Conservation (phyloP, 306 rosid genomes). For the Erythrophleum fordii region DNA sequence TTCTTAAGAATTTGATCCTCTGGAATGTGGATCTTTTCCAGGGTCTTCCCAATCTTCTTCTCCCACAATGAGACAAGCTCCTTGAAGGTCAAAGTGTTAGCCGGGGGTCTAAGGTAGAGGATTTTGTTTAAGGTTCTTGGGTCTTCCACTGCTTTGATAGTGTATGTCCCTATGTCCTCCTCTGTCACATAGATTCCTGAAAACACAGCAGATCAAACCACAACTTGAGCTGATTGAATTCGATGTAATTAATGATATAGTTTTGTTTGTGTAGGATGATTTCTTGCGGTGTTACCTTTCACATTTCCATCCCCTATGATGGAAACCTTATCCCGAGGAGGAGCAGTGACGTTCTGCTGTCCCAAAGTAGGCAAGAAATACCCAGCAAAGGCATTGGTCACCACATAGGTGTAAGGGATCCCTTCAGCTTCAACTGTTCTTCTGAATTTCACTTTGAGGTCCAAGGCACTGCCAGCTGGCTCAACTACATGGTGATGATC, state of each 20-base stretch:
- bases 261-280: background rate
- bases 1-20: constrained; percentile 38
- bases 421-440: constrained; percentile 32
- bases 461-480: constrained; percentile 8
- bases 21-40: background rate
- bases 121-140: constrained; percentile 33
- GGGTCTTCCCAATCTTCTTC: constrained; percentile 32
- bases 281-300: constrained; percentile 6
- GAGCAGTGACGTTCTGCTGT: background rate
- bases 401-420: constrained; percentile 19
- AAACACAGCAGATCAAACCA: background rate
- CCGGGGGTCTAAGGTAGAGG: constrained; percentile 19
- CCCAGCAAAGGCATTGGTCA: background rate
- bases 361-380: constrained; percentile 7
- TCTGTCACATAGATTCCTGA: constrained; percentile 13
- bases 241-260: background rate
- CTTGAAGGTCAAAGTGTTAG: constrained; percentile 17
- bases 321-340: constrained; percentile 20
- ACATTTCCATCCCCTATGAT: constrained; percentile 30
- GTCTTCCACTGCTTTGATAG: constrained; percentile 31
- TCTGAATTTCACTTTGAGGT: background rate
- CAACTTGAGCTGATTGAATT: background rate
- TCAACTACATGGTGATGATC: constrained; percentile 3
- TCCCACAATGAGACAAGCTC: constrained; percentile 29
- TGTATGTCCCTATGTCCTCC: constrained; percentile 28